Base-by-base conservation (phyloP, 441 rosid species). In the Macaranga tanarius region DNA sequence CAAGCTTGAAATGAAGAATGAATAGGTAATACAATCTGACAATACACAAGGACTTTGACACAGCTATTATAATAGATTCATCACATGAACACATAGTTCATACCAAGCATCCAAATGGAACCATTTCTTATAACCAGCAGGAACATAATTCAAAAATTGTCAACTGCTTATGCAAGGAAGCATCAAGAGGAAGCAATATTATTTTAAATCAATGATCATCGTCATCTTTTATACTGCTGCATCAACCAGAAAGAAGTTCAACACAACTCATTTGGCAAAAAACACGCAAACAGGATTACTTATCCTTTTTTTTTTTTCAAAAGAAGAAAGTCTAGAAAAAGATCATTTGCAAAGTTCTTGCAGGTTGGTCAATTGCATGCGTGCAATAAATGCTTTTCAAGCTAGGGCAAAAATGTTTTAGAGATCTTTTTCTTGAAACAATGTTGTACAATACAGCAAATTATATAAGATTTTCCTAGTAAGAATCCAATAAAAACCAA, bases 331-430 rank as follows among this genome's bases (percentile, higher is more conserved):
- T 17, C 7, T 56, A 56, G n/a, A 20, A 19, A 70, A 47, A 25
- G 19, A 51, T 17, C 45, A 72, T 38, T 17, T 22, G 42, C 19
- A 40, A 52, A 23, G 52, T 71, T 34, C 7, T 48, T 2, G 31
- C 8, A 22, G 62, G 40, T 23, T 8, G n/a, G 52, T 42, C 31
- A 47, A 55, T n/a, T 31, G 50, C 44, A 45, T 22, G 25, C 62
- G 54, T 23, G 57, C 42, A 55, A 22, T 62, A 56, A 70, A 66
- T 42, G 40, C 44, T 63, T 34, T 34, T 31, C 72, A 70, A 70
- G 66, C 34, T n/a, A 52, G 10, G 59, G 17, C 50, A 22, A 16
- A 50, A 70, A 10, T 23, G 31, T 31, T 22, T 62, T 34, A 25
- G 7, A 16, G 52, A 22, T 44, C n/a, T 17, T 50, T 50, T 25